Percentiles rank a stretch among this genome's conserved stretches.
phyloP scores from a whole-genome alignment of 2,329 filamentous ascomycete species.

The Septoria petroselini region DNA sequence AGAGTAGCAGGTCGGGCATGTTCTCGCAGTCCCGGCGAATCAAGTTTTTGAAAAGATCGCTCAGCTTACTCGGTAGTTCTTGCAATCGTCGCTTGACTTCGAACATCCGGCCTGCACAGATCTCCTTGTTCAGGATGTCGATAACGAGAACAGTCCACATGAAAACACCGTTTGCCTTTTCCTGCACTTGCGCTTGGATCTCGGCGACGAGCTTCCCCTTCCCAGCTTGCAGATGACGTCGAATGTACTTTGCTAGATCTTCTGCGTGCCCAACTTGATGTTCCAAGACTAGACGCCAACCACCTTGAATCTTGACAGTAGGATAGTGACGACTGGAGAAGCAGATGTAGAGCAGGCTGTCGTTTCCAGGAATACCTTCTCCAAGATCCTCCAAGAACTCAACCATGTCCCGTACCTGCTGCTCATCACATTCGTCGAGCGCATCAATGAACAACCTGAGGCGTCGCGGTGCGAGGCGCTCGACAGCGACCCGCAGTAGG shows the following conservation, averaged over 20 bases:
- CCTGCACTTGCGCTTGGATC: conserved; percentile 36
- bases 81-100: conserved; percentile 37
- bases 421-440: conserved; percentile 47
- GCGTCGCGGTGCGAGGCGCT: conserved; percentile 27
- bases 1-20: conserved; percentile 44
- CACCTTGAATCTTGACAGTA: conserved; percentile 37
- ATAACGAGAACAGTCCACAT: conserved; percentile 49
- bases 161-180: conserved; percentile 46
- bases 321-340: conserved; percentile 49
- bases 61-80: conserved; percentile 44
- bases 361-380: not conserved
- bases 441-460: conserved; percentile 46
- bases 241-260: conserved; percentile 41
- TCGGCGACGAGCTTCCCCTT: conserved; percentile 22
- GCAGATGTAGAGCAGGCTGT: conserved; percentile 34
- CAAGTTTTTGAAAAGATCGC: conserved; percentile 53
- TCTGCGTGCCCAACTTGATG: conserved; percentile 36
- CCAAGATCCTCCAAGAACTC: conserved; percentile 39
- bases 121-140: conserved; percentile 47
- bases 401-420: conserved; percentile 41
- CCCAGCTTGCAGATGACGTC: no score
- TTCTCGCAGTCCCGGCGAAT: conserved; percentile 47
- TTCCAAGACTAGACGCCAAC: conserved; percentile 38
- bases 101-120: conserved; percentile 33
- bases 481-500: conserved; percentile 32